Conservation (phyloP, 1,284 basidiomycete species). For the Ganoderma boninense region DNA sequence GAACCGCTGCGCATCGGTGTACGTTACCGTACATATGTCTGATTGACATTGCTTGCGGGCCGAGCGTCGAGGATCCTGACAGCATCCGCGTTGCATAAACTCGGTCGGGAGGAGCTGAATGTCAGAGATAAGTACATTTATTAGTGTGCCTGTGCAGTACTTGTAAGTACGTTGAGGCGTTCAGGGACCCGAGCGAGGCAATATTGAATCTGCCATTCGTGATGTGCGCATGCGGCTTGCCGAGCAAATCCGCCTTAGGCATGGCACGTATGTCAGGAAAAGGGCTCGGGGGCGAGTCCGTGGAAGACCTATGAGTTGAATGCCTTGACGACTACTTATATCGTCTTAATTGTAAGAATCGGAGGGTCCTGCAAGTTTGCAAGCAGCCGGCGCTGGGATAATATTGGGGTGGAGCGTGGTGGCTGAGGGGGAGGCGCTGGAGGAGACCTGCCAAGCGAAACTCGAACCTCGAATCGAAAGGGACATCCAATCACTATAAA, state of each 20-base stretch:
- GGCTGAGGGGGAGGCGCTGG: neutral
- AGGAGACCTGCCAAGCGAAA: constrained; percentile 3
- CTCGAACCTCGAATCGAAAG: neutral
- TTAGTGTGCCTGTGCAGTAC: neutral
- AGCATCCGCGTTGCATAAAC: neutral
- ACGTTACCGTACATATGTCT: neutral
- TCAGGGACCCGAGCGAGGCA: neutral
- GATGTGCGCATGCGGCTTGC: neutral
- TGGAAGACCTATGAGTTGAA: neutral
- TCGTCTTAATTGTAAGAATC: neutral
- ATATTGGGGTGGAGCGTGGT: neutral
- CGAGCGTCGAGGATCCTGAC: neutral
- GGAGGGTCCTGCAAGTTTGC: neutral
- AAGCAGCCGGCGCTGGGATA: neutral
- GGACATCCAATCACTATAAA: neutral
- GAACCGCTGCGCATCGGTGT: neutral
- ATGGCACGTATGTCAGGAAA: neutral
- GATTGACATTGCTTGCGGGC: neutral
- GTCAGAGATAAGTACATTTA: too few relatives aligned
- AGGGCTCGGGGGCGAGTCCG: neutral
- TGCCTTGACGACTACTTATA: neutral
- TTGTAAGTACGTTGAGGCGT: neutral
- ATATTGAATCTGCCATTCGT: neutral
- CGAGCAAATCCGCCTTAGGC: neutral
- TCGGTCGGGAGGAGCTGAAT: neutral